Percentiles rank a stretch among this genome's conserved stretches.
These are phyloP conservation scores for Discostella pseudostelligera DNA, from an alignment of 108 stramenopile species.

Conservation along the genomic window DNA sequence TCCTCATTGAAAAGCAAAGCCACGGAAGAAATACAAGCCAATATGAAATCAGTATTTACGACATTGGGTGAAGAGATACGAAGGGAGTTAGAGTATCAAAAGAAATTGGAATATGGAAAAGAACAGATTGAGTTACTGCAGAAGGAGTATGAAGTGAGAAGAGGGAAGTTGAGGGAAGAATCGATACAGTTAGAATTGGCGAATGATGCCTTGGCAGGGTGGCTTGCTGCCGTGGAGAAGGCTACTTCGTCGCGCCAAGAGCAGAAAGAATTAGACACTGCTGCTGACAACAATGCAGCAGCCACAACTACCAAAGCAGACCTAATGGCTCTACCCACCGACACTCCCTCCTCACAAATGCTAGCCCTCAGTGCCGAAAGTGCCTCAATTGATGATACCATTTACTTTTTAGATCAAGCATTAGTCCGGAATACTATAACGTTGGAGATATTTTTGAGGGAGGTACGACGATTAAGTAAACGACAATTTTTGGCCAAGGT, in stretches of 20 bases:
- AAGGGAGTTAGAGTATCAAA: slow-evolving; percentile 58
- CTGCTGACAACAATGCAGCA: neutral
- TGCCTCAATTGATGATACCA: slow-evolving; percentile 70
- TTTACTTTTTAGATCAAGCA: slow-evolving; percentile 83
- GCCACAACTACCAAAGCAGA: slow-evolving; percentile 16
- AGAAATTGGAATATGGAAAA: slow-evolving; percentile 38
- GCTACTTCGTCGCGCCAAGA: slow-evolving; percentile 17
- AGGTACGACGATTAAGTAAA: slow-evolving; percentile 76
- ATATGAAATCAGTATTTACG: slow-evolving; percentile 36
- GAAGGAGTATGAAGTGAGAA: slow-evolving; percentile 27
- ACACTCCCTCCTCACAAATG: slow-evolving; percentile 69
- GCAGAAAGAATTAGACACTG: slow-evolving; percentile 34
- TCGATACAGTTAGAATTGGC: slow-evolving; percentile 47
- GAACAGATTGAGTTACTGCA: slow-evolving; percentile 47
- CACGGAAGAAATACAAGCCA: slow-evolving; percentile 44
- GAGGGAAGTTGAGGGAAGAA: slow-evolving; percentile 41
- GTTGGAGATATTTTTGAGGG: slow-evolving; percentile 72
- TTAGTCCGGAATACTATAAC: slow-evolving; percentile 61
- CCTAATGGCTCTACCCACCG: slow-evolving; percentile 48
- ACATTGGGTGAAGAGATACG: slow-evolving; percentile 41
- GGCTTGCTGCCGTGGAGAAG: slow-evolving; percentile 46
- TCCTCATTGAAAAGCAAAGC: slow-evolving; percentile 42
- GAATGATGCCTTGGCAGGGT: slow-evolving; percentile 52
- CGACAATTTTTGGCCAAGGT: slow-evolving; percentile 78
- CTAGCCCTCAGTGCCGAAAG: slow-evolving; percentile 69